A percentile compares a stretch with the other conserved stretches of the same genome.
These are phyloP conservation scores for Microdochium paspali DNA, from an alignment of 2,329 filamentous ascomycete genomes.

Conservation along the genomic window DNA sequence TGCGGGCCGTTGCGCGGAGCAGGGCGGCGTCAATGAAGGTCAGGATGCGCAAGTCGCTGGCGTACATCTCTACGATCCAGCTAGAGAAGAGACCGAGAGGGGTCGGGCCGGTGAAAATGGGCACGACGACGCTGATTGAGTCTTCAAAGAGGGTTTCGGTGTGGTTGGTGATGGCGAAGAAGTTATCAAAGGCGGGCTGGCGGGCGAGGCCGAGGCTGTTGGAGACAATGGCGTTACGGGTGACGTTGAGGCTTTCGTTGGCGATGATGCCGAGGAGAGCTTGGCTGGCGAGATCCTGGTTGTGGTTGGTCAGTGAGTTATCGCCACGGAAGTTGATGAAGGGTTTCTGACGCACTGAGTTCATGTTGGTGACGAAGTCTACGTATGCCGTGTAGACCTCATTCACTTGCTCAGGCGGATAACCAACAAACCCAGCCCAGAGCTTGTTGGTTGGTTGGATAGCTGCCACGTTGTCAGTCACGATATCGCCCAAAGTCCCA, in stretches of 20 bases:
- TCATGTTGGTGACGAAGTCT: slow-evolving; percentile 7
- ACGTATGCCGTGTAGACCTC: slow-evolving; percentile 12
- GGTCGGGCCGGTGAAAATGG: slow-evolving; percentile 18
- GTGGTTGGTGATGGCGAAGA: slow-evolving; percentile 17
- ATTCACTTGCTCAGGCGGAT: slow-evolving; percentile 7
- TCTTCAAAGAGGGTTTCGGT: slow-evolving; percentile 5
- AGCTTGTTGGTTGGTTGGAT: slow-evolving; percentile 7
- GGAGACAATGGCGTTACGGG: slow-evolving; percentile 19
- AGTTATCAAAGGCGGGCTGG: slow-evolving; percentile 18
- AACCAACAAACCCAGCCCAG: slow-evolving; percentile 26
- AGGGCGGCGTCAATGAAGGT: slow-evolving; percentile 15
- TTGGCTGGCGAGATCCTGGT: slow-evolving; percentile 7
- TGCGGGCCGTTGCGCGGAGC: slow-evolving; percentile 8
- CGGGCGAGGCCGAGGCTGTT: slow-evolving; percentile 18
- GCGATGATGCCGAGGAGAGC: slow-evolving; percentile 17
- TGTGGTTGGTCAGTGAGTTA: not conserved
- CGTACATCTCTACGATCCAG: slow-evolving; percentile 22
- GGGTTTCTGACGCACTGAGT: not conserved
- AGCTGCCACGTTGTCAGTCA: not conserved
- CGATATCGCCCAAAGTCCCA: not conserved
- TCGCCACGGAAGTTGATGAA: not conserved
- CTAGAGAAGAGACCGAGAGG: slow-evolving; percentile 19
- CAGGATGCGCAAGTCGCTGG: slow-evolving; percentile 15
- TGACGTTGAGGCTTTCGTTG: slow-evolving; percentile 19
- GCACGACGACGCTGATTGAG: not conserved